phyloP scores from a whole-genome alignment of 2,329 filamentous ascomycete species.

The Cladosporium sp. region DNA sequence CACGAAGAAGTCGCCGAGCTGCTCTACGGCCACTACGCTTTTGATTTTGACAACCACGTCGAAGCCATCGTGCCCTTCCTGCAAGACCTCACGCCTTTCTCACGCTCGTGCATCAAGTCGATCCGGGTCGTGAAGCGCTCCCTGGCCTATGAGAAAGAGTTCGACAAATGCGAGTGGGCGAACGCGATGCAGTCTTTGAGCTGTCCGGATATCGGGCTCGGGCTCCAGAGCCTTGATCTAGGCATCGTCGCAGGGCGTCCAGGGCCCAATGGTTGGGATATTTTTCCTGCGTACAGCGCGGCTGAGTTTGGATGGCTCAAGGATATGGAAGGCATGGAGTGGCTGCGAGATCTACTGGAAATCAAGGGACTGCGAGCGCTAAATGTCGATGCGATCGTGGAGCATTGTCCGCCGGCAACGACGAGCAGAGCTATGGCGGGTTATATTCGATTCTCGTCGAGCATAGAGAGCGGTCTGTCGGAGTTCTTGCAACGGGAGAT shows the following conservation, averaged over 20 bases:
- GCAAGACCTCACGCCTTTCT: constrained; percentile 53
- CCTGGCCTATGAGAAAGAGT: constrained; percentile 55
- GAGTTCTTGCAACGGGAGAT: constrained; percentile 52
- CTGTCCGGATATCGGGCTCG: constrained; percentile 28
- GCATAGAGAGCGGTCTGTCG: constrained; percentile 57
- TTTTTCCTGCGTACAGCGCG: constrained; percentile 47
- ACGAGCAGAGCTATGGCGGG: constrained; percentile 57
- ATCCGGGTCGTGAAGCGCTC: constrained; percentile 59
- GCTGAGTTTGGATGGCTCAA: constrained; percentile 49
- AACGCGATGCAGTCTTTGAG: constrained; percentile 53
- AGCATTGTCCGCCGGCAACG: constrained; percentile 53
- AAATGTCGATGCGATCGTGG: constrained; percentile 55
- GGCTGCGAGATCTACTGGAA: constrained; percentile 57
- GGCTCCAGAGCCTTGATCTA: constrained; percentile 46
- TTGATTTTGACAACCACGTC: constrained; percentile 61
- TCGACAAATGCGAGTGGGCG: constrained; percentile 57
- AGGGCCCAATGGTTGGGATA: constrained; percentile 49
- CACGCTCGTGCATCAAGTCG: constrained; percentile 50
- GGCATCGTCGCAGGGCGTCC: constrained; percentile 58
- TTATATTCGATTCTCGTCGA: constrained; percentile 61
- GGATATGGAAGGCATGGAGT: constrained; percentile 55
- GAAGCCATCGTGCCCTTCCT: constrained; percentile 63
- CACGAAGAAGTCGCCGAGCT: constrained; percentile 58
- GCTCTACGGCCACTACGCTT: constrained; percentile 58
- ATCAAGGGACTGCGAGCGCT: constrained; percentile 53